Percentiles rank a stretch among this genome's conserved stretches.
These are phyloP conservation scores for Trifolium pratense DNA, from an alignment of 306 rosid species.

Conservation along the genomic window DNA sequence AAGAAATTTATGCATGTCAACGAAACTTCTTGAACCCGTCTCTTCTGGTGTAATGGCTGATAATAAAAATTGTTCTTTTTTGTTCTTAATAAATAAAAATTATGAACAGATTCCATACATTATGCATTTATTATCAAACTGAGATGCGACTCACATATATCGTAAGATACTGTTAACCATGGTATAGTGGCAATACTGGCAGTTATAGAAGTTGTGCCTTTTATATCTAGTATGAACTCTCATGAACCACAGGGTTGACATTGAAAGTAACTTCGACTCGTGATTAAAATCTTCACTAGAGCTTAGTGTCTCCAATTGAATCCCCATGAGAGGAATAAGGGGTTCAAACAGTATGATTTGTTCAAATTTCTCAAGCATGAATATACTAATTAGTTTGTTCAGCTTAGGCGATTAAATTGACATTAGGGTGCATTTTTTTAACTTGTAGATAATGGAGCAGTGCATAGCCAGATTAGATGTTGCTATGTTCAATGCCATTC, in stretches of 20 bases:
- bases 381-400: conserved; percentile 19
- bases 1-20: no score
- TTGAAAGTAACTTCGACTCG: background rate
- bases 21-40: background rate
- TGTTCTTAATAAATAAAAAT: background rate
- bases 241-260: conserved; percentile 1
- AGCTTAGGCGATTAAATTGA: conserved; percentile 24
- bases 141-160: no score
- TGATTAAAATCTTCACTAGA: conserved; percentile 8
- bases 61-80: background rate
- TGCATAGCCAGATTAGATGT: conserved; percentile 90
- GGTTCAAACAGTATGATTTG: conserved; percentile 27
- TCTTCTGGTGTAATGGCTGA: conserved; percentile 8
- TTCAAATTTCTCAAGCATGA: conserved; percentile 12
- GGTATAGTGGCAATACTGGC: background rate
- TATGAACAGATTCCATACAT: conserved; percentile 4
- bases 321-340: conserved; percentile 1
- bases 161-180: background rate
- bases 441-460: conserved; percentile 88
- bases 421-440: conserved; percentile 33
- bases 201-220: background rate
- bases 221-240: background rate
- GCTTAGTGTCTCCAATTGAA: conserved; percentile 7
- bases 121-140: background rate
- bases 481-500: conserved; percentile 98